Evolutionary conservation across 2,329 filamentous ascomycete species (phyloP).

Genomic region (Meredithiella fracta): DNA sequence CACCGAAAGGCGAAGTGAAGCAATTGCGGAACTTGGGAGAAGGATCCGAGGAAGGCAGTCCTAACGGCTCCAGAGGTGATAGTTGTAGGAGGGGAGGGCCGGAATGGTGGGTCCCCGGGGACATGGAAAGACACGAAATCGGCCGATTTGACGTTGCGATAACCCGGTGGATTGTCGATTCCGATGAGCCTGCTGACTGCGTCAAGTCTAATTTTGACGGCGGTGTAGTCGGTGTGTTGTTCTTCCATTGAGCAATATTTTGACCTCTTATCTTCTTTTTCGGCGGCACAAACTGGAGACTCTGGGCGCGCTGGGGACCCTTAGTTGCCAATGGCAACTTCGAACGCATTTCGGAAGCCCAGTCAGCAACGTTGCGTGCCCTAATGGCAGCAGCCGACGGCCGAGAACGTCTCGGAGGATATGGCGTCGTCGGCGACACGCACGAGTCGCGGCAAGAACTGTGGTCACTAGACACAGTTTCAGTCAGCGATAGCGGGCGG

Average conservation of each 20-base stretch:
- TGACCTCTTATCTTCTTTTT: slow-evolving; percentile 6
- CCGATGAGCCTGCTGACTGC: neutral
- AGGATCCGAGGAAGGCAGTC: neutral
- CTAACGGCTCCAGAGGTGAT: neutral
- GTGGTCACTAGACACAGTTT: slow-evolving; percentile 15
- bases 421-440: slow-evolving; percentile 14
- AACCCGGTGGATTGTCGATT: neutral
- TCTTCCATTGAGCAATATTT: neutral
- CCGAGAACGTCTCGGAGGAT: neutral
- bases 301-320: slow-evolving; percentile 10
- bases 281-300: slow-evolving; percentile 6
- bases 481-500: slow-evolving; percentile 12
- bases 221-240: slow-evolving; percentile 8
- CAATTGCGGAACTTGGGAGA: slow-evolving; percentile 11
- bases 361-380: slow-evolving; percentile 6
- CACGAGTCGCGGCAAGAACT: slow-evolving; percentile 14
- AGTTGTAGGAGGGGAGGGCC: neutral
- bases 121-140: slow-evolving; percentile 7
- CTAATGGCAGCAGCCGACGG: neutral
- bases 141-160: neutral
- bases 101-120: neutral
- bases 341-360: slow-evolving; percentile 8
- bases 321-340: slow-evolving; percentile 7
- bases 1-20: slow-evolving; percentile 11
- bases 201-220: slow-evolving; percentile 6